Percentiles rank a stretch among this genome's conserved stretches.
phyloP scores from a whole-genome alignment of 2,329 filamentous ascomycete species.

The Xylariaceae sp. region DNA sequence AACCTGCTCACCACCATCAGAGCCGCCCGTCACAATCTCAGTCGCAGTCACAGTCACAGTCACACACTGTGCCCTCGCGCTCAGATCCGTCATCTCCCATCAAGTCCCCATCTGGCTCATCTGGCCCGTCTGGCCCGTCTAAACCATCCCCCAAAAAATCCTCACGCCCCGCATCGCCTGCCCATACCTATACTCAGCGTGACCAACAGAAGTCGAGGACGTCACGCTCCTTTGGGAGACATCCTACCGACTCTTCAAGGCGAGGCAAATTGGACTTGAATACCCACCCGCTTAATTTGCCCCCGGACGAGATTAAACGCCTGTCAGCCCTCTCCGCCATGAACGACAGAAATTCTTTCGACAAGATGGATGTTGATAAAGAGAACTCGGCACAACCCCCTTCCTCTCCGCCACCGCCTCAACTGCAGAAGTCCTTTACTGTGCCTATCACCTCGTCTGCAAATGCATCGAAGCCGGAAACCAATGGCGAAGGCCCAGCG shows the following conservation, averaged over 20 bases:
- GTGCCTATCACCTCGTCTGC: slow-evolving; percentile 47
- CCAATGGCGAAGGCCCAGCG: slow-evolving; percentile 49
- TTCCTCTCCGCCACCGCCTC: slow-evolving; percentile 52
- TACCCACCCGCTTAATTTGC: slow-evolving; percentile 84
- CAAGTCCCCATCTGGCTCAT: slow-evolving; percentile 23
- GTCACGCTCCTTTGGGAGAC: slow-evolving; percentile 45
- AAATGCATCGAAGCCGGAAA: slow-evolving; percentile 43
- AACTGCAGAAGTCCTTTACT: slow-evolving; percentile 37
- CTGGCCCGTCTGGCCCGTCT: too few relatives aligned
- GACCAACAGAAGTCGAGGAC: slow-evolving; percentile 39
- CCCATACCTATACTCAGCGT: slow-evolving; percentile 21
- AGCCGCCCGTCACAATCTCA: slow-evolving; percentile 9
- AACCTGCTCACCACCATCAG: slow-evolving; percentile 23
- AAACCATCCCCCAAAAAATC: slow-evolving; percentile 28
- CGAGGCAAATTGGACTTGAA: slow-evolving; percentile 60
- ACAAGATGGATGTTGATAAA: slow-evolving; percentile 69
- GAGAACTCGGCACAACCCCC: slow-evolving; percentile 51
- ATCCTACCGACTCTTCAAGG: slow-evolving; percentile 47
- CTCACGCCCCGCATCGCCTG: slow-evolving; percentile 31
- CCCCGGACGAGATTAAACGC: slow-evolving; percentile 80
- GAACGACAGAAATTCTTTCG: slow-evolving; percentile 54
- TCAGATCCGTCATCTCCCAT: slow-evolving; percentile 29
- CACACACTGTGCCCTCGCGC: slow-evolving; percentile 24
- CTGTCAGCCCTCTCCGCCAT: slow-evolving; percentile 63
- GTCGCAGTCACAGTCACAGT: background rate